phyloP scores from a whole-genome alignment of 257 asterid genomes.

The Paraleonurus japonicus region DNA sequence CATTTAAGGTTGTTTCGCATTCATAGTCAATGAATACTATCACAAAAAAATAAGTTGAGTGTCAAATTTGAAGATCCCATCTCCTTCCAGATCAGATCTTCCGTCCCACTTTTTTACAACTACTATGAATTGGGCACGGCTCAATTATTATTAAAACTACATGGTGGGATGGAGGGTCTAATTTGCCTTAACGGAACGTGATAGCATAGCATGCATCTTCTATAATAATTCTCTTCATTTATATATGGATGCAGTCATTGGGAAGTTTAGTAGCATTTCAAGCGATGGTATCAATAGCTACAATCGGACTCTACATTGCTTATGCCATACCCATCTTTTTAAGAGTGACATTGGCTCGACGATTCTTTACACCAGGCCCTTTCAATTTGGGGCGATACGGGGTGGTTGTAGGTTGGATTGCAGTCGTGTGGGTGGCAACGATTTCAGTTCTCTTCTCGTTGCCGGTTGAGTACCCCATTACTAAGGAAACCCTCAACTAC shows the following conservation, averaged over 20 bases:
- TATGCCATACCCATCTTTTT: constrained; percentile 90
- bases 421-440: constrained; percentile 81
- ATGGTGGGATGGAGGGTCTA: neutral
- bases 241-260: constrained; percentile 63
- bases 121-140: too few relatives aligned
- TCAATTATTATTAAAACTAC: too few relatives aligned
- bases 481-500: constrained; percentile 75
- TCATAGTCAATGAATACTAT: too few relatives aligned
- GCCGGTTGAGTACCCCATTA: constrained; percentile 83
- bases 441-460: constrained; percentile 89
- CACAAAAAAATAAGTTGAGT: too few relatives aligned
- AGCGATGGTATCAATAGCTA: constrained; percentile 97
- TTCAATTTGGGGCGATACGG: constrained; percentile 83
- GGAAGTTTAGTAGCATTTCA: constrained; percentile 96
- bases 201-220: too few relatives aligned
- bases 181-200: too few relatives aligned
- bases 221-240: too few relatives aligned
- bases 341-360: constrained; percentile 83
- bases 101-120: too few relatives aligned
- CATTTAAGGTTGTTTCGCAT: neutral
- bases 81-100: too few relatives aligned
- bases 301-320: constrained; percentile 93
- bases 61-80: too few relatives aligned
- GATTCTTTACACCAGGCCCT: constrained; percentile 75
- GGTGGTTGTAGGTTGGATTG: constrained; percentile 66